These are phyloP conservation scores for Pachysandra terminalis DNA, from an alignment of 164 flowering plant genomes.

Conservation along the genomic window DNA sequence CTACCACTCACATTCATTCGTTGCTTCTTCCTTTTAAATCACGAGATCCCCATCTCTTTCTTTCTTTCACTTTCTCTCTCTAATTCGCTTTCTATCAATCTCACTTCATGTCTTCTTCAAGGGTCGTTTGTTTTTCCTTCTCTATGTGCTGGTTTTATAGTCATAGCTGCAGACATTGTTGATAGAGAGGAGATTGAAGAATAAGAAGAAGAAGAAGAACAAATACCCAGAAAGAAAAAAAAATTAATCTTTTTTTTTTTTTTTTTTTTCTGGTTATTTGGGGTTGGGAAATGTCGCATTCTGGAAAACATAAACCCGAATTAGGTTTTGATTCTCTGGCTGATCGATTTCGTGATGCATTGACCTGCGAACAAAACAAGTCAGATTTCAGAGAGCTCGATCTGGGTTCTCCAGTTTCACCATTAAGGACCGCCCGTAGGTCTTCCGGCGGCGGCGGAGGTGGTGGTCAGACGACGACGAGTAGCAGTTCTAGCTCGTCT, in stretches of 20 bases:
- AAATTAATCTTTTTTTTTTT: too few relatives aligned
- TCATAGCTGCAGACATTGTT: slow-evolving; percentile 19
- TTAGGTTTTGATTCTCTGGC: slow-evolving; percentile 28
- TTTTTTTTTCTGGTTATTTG: background rate
- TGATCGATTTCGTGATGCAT: slow-evolving; percentile 45
- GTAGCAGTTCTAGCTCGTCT: slow-evolving; percentile 67
- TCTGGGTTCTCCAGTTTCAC: slow-evolving; percentile 88
- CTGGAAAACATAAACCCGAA: slow-evolving; percentile 31
- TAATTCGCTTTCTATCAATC: background rate
- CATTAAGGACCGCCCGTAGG: slow-evolving; percentile 32
- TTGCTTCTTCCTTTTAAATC: slow-evolving; percentile 65
- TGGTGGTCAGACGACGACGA: slow-evolving; percentile 36
- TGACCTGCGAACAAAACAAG: slow-evolving; percentile 44
- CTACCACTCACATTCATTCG: slow-evolving; percentile 54
- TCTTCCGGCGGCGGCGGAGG: too few relatives aligned
- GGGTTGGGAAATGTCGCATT: slow-evolving; percentile 39
- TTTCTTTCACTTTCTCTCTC: slow-evolving; percentile 18
- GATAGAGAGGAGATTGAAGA: background rate
- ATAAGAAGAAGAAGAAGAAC: too few relatives aligned
- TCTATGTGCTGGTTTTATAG: slow-evolving; percentile 2
- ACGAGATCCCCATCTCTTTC: slow-evolving; percentile 71
- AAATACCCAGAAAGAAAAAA: slow-evolving; percentile 7
- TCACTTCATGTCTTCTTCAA: slow-evolving; percentile 25
- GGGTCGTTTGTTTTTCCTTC: slow-evolving; percentile 1
- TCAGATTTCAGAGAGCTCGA: slow-evolving; percentile 78